phyloP scores from a whole-genome alignment of 106 monocot genomes.

The Dioscorea zingiberensis region DNA sequence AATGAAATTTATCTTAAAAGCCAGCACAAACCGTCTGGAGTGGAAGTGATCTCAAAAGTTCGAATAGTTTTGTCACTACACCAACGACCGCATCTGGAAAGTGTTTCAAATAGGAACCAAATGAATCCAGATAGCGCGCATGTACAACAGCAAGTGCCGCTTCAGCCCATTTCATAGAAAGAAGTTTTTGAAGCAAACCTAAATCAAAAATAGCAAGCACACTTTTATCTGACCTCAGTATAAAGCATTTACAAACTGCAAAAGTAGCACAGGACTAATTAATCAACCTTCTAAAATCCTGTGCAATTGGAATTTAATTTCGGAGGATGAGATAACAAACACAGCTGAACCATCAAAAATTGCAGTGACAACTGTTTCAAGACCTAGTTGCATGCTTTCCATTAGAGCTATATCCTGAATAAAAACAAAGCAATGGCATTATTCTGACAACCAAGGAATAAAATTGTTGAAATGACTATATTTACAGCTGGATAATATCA shows the following conservation, averaged over 20 bases:
- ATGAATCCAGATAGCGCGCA: conserved; percentile 76
- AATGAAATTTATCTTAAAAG: conserved; percentile 2
- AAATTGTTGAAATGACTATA: too few species aligned
- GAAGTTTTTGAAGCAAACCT: conserved; percentile 83
- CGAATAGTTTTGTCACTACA: conserved; percentile 94
- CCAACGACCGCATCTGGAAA: conserved; percentile 59
- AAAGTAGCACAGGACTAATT: conserved; percentile 2
- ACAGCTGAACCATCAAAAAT: conserved; percentile 62
- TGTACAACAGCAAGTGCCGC: conserved; percentile 58
- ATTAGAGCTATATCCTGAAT: conserved; percentile 57
- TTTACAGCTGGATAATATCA: too few species aligned
- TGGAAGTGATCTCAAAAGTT: conserved; percentile 85
- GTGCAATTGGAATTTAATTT: conserved; percentile 50
- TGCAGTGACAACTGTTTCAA: conserved; percentile 68
- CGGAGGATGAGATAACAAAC: conserved; percentile 15
- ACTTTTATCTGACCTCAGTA: background rate
- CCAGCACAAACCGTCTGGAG: conserved; percentile 33
- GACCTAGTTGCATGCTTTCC: conserved; percentile 73
- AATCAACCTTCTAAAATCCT: conserved; percentile 74
- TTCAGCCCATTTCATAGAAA: conserved; percentile 69
- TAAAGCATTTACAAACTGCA: background rate
- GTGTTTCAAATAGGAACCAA: conserved; percentile 78
- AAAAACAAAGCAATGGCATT: too few species aligned
- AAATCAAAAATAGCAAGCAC: background rate
- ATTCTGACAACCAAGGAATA: too few species aligned